A percentile compares a stretch with the other conserved stretches of the same genome.
These are phyloP conservation scores for Epithele typhae DNA, from an alignment of 768 basidiomycete species.

Conservation along the genomic window DNA sequence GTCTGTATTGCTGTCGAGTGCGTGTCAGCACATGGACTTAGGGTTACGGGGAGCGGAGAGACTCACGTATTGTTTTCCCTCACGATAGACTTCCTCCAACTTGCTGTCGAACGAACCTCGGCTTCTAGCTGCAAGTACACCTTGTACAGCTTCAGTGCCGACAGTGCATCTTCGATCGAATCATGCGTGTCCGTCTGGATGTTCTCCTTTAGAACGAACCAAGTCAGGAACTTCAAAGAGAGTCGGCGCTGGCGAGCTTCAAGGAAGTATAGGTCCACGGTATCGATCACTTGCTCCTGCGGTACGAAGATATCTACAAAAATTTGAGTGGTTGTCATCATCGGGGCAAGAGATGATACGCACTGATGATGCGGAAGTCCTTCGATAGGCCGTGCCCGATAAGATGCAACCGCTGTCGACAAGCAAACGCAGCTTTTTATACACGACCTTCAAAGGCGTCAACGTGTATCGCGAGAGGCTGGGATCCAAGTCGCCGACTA, in stretches of 20 bases:
- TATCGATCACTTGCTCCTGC: slow-evolving; percentile 93
- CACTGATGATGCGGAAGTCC: slow-evolving; percentile 98
- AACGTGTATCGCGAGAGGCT: slow-evolving; percentile 78
- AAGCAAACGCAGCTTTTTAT: slow-evolving; percentile 91
- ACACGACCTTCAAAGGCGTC: slow-evolving; percentile 95
- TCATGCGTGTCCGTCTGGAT: slow-evolving; percentile 96
- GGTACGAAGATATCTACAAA: slow-evolving; percentile 88
- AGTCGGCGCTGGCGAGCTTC: slow-evolving; percentile 79
- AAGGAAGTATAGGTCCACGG: slow-evolving; percentile 93
- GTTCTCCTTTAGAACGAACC: slow-evolving; percentile 87
- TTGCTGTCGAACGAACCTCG: slow-evolving; percentile 79
- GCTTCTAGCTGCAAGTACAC: slow-evolving; percentile 75
- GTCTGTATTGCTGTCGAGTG: slow-evolving; percentile 15
- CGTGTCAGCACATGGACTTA: background rate
- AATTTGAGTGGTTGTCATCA: background rate
- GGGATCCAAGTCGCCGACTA: slow-evolving; percentile 93
- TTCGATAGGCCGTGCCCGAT: slow-evolving; percentile 96
- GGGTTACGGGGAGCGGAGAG: no score
- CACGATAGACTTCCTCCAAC: slow-evolving; percentile 79
- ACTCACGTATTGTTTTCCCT: slow-evolving; percentile 70
- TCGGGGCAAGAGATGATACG: slow-evolving; percentile 25
- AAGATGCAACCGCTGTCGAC: slow-evolving; percentile 96
- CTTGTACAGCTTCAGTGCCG: slow-evolving; percentile 81
- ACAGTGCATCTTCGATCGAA: slow-evolving; percentile 95
- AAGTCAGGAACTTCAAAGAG: slow-evolving; percentile 88